These are phyloP conservation scores for Dryas integrifolia DNA, from an alignment of 331 rosid species.

Conservation along the genomic window DNA sequence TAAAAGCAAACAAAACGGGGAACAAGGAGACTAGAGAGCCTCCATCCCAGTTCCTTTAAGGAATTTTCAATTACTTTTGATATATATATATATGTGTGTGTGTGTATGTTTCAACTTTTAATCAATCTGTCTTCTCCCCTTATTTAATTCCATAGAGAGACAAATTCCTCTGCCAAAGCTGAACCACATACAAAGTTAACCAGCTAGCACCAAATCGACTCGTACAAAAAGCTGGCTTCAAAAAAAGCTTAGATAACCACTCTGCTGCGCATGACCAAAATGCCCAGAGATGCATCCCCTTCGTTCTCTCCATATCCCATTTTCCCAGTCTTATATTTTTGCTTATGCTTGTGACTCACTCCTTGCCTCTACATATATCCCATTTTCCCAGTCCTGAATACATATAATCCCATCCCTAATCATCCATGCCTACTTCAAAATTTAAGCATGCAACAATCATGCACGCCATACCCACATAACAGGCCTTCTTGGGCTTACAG, in stretches of 20 bases:
- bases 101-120: neutral
- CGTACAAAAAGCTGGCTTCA: neutral
- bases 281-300: slow-evolving; percentile 18
- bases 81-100: neutral
- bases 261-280: slow-evolving; percentile 14
- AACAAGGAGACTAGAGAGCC: neutral
- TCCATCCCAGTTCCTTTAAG: slow-evolving; percentile 5
- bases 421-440: too few species aligned
- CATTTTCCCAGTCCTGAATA: too few species aligned
- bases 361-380: neutral
- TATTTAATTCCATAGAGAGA: neutral
- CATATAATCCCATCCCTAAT: too few species aligned
- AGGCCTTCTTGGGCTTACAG: too few species aligned
- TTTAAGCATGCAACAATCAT: too few species aligned
- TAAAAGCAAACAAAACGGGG: neutral
- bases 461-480: too few species aligned
- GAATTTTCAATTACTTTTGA: neutral
- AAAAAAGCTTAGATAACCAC: neutral
- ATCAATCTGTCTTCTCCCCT: neutral
- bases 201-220: slow-evolving; percentile 2
- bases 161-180: slow-evolving; percentile 20
- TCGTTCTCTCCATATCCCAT: neutral
- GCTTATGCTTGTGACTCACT: slow-evolving; percentile 7
- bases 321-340: too few species aligned
- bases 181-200: slow-evolving; percentile 7